Base-by-base conservation (phyloP, 2,329 filamentous ascomycete genomes). In the Penicillium sp. region DNA sequence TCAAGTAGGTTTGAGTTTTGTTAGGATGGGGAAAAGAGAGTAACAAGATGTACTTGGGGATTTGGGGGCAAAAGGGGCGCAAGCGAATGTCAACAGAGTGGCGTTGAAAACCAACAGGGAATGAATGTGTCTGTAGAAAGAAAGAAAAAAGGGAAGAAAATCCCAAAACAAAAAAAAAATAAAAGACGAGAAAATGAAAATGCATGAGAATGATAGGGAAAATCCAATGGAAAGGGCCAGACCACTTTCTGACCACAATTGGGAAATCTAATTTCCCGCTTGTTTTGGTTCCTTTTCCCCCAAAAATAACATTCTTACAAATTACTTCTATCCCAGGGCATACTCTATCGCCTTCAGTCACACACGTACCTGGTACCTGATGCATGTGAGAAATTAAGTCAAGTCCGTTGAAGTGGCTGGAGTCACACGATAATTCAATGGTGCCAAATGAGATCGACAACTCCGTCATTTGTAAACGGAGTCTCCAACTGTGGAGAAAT, bases 281-380 rank as follows among this genome's bases (percentile, higher is more conserved):
- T 39, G 46, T 58, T 53, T 60, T 53, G 49, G 31, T 43, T 27
- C n/a, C 16, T 35, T 33, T 58, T 51, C 46, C 35, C 55, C 52
- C 56, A 59, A 64, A 62, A 58, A 61, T 55, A 58, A 55, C 29
- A 56, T 61, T 49, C 22, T 22, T 26, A 26, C 7, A 26, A 26
- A 26, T 26, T 26, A 26, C 26, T 26, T 26, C 26, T 26, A 26
- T 26, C 1, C 1, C 26, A 26, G 26, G 3, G 26, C 26, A 8
- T 53, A 31, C 8, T 19, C 53, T 44, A 27, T 31, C 13, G 21
- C 22, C 46, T 47, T 37, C 27, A 31, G 60, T 59, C 41, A 47
- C 53, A 60, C 57, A 33, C 50, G 62, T 65, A 58, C 58, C 63
- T 64, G 63, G 54, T 59, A 62, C 59, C 55, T 63, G 56, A 27